These are phyloP conservation scores for Salix caprea DNA, from an alignment of 345 rosid genomes.

Conservation along the genomic window DNA sequence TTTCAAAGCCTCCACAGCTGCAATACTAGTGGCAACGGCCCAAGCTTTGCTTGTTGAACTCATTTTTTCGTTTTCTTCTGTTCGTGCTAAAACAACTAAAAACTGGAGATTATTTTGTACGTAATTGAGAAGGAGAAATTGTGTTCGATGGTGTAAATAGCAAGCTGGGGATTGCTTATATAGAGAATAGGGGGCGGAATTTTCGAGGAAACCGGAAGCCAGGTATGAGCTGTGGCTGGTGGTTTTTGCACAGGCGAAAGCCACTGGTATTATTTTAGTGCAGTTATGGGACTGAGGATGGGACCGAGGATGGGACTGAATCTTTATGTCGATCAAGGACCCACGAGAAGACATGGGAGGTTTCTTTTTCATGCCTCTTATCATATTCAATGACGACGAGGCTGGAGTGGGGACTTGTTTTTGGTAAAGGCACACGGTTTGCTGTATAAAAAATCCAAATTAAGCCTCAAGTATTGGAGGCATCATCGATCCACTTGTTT, in stretches of 20 bases:
- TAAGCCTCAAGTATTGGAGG: not conserved
- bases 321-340: not conserved
- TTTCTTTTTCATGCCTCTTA: not conserved
- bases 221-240: not conserved
- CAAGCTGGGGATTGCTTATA: not conserved
- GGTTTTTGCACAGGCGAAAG: not conserved
- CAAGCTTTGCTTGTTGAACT: slow-evolving; percentile 44
- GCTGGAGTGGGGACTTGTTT: not conserved
- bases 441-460: not conserved
- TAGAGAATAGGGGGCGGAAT: not conserved
- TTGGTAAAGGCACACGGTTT: not conserved
- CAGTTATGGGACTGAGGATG: not conserved
- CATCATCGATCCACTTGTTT: not conserved
- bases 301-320: not conserved
- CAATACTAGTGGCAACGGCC: slow-evolving; percentile 45
- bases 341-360: not conserved
- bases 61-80: not conserved
- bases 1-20: slow-evolving; percentile 55
- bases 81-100: too few relatives aligned
- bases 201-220: not conserved
- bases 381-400: not conserved
- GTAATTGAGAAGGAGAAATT: not conserved
- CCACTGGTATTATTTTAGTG: too few relatives aligned
- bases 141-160: not conserved
- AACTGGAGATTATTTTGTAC: too few relatives aligned